Base-by-base conservation (phyloP, 2,329 filamentous ascomycete genomes). In the Cucurbitaria berberidis region DNA sequence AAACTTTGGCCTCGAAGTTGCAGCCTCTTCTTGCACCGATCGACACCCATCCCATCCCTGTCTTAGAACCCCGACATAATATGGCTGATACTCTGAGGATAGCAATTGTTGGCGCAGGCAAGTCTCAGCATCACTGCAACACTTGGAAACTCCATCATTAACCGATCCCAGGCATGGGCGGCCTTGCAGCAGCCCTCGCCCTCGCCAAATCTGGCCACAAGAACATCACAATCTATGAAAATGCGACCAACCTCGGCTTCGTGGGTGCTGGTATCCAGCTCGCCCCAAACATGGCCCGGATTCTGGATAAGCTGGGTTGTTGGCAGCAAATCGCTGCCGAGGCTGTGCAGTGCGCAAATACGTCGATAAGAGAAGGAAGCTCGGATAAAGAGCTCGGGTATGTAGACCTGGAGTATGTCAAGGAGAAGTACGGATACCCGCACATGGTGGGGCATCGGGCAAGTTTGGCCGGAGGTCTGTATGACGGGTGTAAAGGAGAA, bases 261-360 rank as follows among this genome's bases (percentile, higher is more conserved):
- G 89, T 93, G 1, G 91, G 91, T 21, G 91, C 91, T 1, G 91
- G 91, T 5, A 93, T 95, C 60, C 91, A 96, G 71, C 81, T 93
- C 52, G 89, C 90, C 0, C 90, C 90, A 0, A 96, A 95, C 62
- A 89, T 93, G 82, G 86, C 87, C 3, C 84, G 89, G 2, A 89
- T 95, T 8, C 81, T 95, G 11, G 87, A 91, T 67, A 79, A 82
- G 13, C 77, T 93, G 34, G 90, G 87, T 9, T 88, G 89, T 53
- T 93, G 90, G 89, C 76, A 82, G 16, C 80, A 82, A 15, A 90
- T 95, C 57, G 84, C 84, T 58, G 82, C 79, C 32, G 89, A 92
- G 70, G 88, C 89, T 2, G 89, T 90, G 0, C 82, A 87, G 53
- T 82, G 92, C 53, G 82, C 81, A 53, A 86, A 87, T 52, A 91